phyloP scores from a whole-genome alignment of 768 basidiomycete genomes.

The Royoungia palumana region DNA sequence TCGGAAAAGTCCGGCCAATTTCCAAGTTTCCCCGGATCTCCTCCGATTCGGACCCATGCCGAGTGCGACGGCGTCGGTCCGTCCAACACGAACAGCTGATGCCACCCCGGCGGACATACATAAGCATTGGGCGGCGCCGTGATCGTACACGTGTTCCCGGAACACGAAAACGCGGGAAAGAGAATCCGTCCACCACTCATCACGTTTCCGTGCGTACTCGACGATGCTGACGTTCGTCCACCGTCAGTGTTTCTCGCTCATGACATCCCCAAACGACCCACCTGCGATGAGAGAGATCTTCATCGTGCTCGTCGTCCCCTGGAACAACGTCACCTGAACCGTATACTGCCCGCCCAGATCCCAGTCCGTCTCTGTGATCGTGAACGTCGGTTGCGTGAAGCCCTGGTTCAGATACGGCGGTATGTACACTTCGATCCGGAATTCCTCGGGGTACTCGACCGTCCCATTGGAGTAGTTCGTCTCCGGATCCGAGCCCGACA shows the following conservation, averaged over 20 bases:
- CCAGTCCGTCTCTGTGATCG: constrained; percentile 61
- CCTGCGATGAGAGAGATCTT: constrained; percentile 64
- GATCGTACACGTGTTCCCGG: constrained; percentile 72
- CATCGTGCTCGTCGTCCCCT: constrained; percentile 46
- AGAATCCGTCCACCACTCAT: constrained; percentile 67
- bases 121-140: constrained; percentile 68
- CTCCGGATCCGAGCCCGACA: constrained; percentile 76
- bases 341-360: constrained; percentile 48
- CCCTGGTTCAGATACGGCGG: constrained; percentile 81
- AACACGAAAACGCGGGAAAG: constrained; percentile 69
- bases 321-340: constrained; percentile 45
- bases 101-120: constrained; percentile 74
- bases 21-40: constrained; percentile 65
- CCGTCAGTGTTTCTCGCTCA: background rate
- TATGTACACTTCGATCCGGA: constrained; percentile 76
- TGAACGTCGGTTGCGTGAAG: constrained; percentile 58
- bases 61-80: constrained; percentile 77
- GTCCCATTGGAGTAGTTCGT: constrained; percentile 39
- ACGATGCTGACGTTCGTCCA: constrained; percentile 50
- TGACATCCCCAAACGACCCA: constrained; percentile 23
- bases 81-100: constrained; percentile 72
- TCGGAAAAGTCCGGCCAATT: constrained; percentile 72
- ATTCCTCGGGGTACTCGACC: constrained; percentile 65
- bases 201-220: constrained; percentile 74
- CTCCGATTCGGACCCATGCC: constrained; percentile 73